Base-by-base conservation (phyloP, 495 filamentous ascomycete species). In the Cercophora sp. region DNA sequence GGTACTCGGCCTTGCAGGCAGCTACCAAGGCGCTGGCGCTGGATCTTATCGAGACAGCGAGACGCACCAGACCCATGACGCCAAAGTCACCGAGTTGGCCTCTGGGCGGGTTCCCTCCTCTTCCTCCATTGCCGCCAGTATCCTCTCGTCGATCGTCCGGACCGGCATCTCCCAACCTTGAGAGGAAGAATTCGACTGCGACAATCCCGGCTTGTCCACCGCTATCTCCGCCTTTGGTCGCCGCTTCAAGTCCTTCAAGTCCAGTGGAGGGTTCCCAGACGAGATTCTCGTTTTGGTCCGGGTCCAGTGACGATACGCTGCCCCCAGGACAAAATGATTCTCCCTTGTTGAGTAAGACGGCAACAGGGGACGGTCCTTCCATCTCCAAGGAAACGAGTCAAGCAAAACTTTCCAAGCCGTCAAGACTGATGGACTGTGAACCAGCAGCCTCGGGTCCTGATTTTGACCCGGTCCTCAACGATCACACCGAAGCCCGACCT, bases 21-120 rank as follows among this genome's bases (percentile, higher is more conserved):
- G 64, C 66, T 1, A 63, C 68, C 13, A 72, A 68, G 55, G 51
- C 66, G 0, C 61, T 72, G 20, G 70, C 70, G 31, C 57, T 72
- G 2, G 63, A 68, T 27, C 56, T 70, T 8, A 54, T 68, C 48
- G 70, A 72, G 20, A 69, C 57, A 2, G 64, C 63, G 8, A 63
- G 56, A 50, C 54, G 70, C 6, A 11, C 70, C 19, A 64, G 65
- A 26, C 37, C 64, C 19, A 27, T 16, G 9, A 40, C 15, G 31
- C 49, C 15, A 29, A 32, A 5, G 50, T 50, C 25, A 40, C 61
- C 36, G 26, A 52, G 31, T 13, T 43, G 19, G 19, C 19, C 40
- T 10, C 19, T 43, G 20, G 46, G 45, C 19, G 56, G 32, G 0
- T 64, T 64, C 16, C 64, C 64, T 16, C 61, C 64, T 1, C 44